A percentile compares a stretch with the other conserved stretches of the same genome.
These are phyloP conservation scores for Phytophthora cactorum DNA, from an alignment of 352 stramenopile genomes.

Conservation along the genomic window DNA sequence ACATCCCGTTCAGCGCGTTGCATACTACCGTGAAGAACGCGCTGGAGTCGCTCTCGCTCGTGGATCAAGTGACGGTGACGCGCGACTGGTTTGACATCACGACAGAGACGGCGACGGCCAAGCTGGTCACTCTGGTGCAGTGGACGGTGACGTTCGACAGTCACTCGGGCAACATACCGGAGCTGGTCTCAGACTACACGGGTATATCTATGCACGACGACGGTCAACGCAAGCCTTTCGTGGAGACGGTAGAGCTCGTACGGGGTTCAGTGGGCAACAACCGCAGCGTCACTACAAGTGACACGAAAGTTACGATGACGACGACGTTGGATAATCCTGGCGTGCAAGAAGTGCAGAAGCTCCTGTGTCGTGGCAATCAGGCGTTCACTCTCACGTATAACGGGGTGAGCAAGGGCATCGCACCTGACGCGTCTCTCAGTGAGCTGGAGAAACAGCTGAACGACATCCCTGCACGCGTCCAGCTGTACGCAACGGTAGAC, in stretches of 20 bases:
- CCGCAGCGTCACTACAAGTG: conserved; percentile 58
- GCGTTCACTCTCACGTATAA: conserved; percentile 58
- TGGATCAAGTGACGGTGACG: conserved; percentile 83
- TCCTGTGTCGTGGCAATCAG: conserved; percentile 55
- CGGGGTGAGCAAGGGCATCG: conserved; percentile 26
- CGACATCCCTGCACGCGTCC: conserved; percentile 49
- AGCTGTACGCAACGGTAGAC: conserved; percentile 45
- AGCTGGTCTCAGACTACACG: conserved; percentile 53
- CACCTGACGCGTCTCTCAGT: conserved; percentile 48
- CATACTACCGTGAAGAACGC: conserved; percentile 54
- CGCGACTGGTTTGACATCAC: conserved; percentile 74
- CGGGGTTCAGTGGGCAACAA: conserved; percentile 76
- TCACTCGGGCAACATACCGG: conserved; percentile 58
- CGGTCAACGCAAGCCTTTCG: conserved; percentile 59
- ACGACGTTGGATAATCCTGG: conserved; percentile 66
- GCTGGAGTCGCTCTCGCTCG: conserved; percentile 79
- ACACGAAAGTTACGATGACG: conserved; percentile 56
- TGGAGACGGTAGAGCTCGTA: conserved; percentile 59
- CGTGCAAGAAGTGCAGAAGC: conserved; percentile 72
- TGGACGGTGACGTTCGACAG: conserved; percentile 75
- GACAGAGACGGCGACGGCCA: conserved; percentile 39
- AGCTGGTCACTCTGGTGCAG: conserved; percentile 57
- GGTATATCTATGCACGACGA: conserved; percentile 46
- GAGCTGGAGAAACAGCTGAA: conserved; percentile 66
- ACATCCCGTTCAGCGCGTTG: conserved; percentile 75